Base-by-base conservation (phyloP, 139 green algal species). In the Ettlia oleoabundans region DNA sequence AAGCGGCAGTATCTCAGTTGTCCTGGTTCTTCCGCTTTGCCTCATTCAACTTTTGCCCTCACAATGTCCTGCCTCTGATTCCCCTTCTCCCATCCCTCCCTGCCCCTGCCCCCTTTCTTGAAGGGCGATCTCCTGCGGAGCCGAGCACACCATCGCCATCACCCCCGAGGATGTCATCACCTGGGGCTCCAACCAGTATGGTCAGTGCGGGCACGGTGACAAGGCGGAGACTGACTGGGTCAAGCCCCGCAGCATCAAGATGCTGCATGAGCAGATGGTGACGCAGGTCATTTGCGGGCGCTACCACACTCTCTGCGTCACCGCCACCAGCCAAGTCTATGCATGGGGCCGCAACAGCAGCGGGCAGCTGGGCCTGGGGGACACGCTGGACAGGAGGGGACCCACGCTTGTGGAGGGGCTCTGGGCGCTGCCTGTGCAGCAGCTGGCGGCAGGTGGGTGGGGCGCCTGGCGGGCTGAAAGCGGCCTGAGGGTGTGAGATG, bases 221-320 rank as follows among this genome's bases (percentile, higher is more conserved):
- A 85, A 88, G 40, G 80, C 83, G 28, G 89, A 92, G 78, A 70
- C 40, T 33, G 75, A 82, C 24, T 93, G 81, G 81, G 90, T 91
- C n/a, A 92, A 91, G 71, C 91, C 88, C 0, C 82, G 85, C 64
- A 80, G 67, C 51, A 85, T 92, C 79, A 90, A 85, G 83, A 63
- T 89, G 38, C 82, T 96, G 76, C 88, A 93, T 69, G 87, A 85
- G 55, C 80, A 91, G 65, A 89, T 90, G 83, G 89, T 95, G 19
- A 88, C 86, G 19, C 75, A 81, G 82, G 89, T 98, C 33, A 89
- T 92, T n/a, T 96, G 92, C 73, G 95, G 95, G 7, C 70, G 73
- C 10, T 86, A 80, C 71, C 95, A 98, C 88, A 96, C 93, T 6
- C 76, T 98, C 58, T 93, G 85, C 55, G 87, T 97, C n/a, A 97